Conservation (phyloP, 2,329 filamentous ascomycete genomes). For the Colletotrichum eleusines region DNA sequence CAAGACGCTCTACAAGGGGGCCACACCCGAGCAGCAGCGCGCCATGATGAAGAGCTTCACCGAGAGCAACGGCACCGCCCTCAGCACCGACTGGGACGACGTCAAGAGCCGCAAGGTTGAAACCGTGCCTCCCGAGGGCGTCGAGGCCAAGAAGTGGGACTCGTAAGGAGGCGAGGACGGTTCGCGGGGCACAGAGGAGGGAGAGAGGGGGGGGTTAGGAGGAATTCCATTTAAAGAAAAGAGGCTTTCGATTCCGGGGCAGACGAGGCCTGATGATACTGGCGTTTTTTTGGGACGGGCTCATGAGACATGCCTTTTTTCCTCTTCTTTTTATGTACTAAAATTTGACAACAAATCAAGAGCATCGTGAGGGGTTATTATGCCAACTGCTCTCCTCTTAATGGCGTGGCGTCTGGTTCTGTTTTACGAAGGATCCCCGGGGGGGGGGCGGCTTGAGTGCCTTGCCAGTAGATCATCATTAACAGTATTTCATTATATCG, state of each 20-base stretch:
- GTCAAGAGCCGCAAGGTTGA: slow-evolving; percentile 80
- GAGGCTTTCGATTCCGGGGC: neutral
- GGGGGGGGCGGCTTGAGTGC: neutral
- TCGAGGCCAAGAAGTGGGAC: slow-evolving; percentile 80
- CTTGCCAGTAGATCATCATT: neutral
- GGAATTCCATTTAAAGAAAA: neutral
- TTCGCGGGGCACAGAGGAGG: too few species aligned
- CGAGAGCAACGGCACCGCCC: slow-evolving; percentile 91
- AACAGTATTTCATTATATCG: neutral
- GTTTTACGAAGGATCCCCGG: neutral
- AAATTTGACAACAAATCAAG: neutral
- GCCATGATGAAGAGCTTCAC: slow-evolving; percentile 98
- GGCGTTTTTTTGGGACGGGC: slow-evolving; percentile 18
- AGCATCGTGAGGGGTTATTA: neutral
- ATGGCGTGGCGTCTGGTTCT: slow-evolving; percentile 23
- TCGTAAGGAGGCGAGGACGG: neutral
- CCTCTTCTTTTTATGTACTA: neutral
- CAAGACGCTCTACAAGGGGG: slow-evolving; percentile 84
- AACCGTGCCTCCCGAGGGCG: slow-evolving; percentile 79
- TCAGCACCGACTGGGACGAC: slow-evolving; percentile 93
- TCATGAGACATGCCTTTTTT: neutral
- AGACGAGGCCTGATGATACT: neutral
- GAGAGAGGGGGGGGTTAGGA: too few species aligned
- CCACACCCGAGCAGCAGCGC: slow-evolving; percentile 82
- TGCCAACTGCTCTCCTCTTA: neutral